Percentiles rank a stretch among this genome's conserved stretches.
Conservation (phyloP, 2,329 filamentous ascomycete genomes). For the Coniochaeta hoffmannii region DNA sequence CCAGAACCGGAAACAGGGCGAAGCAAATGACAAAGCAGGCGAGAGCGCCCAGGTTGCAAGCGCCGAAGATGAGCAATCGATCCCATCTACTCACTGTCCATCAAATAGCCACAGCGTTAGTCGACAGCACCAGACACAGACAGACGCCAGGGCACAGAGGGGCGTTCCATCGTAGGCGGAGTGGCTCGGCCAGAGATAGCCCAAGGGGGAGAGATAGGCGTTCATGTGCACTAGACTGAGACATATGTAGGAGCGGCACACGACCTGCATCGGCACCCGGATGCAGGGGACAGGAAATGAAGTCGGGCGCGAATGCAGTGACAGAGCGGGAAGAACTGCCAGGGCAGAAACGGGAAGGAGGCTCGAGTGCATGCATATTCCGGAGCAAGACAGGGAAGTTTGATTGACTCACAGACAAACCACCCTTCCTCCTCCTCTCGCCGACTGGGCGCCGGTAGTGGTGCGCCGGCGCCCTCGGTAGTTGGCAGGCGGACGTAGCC, state of each 20-base stretch:
- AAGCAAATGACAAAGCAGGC: conserved; percentile 94
- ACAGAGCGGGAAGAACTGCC: conserved; percentile 8
- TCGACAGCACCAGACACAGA: background rate
- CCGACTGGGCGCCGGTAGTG: conserved; percentile 73
- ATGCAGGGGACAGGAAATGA: conserved; percentile 33
- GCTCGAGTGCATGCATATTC: conserved; percentile 1
- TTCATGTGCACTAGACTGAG: conserved; percentile 28
- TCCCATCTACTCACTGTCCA: conserved; percentile 91
- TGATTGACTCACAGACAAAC: conserved; percentile 75
- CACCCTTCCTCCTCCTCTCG: conserved; percentile 93
- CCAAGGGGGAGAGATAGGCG: conserved; percentile 10
- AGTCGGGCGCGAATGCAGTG: conserved; percentile 8
- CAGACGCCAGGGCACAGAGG: background rate
- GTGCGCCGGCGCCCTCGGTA: conserved; percentile 73
- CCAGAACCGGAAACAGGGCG: conserved; percentile 76
- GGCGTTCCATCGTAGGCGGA: background rate
- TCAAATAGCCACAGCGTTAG: background rate
- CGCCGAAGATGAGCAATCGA: conserved; percentile 82
- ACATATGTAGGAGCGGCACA: conserved; percentile 35
- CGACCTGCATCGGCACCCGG: conserved; percentile 26
- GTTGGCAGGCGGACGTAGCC: conserved; percentile 90
- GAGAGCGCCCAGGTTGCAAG: conserved; percentile 81
- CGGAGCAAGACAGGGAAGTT: conserved; percentile 21
- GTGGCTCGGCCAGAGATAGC: background rate
- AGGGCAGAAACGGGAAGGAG: conserved; percentile 6